Conservation (phyloP, 2,329 filamentous ascomycete genomes). For the Xylariaceae sp. region DNA sequence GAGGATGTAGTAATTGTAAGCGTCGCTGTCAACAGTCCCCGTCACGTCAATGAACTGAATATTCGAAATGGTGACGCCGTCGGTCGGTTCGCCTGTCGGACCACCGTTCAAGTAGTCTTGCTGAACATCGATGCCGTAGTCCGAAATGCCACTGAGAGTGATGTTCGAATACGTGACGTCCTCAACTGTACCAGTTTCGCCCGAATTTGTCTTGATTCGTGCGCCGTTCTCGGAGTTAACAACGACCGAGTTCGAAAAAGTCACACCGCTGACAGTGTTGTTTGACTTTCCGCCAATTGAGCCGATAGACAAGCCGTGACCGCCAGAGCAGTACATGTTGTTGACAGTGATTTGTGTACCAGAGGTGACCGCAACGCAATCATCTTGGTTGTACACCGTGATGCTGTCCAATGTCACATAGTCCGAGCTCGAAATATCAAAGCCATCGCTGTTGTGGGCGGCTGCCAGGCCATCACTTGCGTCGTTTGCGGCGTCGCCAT, state of each 20-base stretch:
- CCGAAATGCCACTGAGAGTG: neutral
- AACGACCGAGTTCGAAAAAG: neutral
- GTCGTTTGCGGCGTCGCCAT: neutral
- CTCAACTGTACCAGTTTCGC: neutral
- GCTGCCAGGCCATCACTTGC: neutral
- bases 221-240: neutral
- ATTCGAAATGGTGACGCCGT: neutral
- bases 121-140: conserved; percentile 1
- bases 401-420: neutral
- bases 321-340: neutral
- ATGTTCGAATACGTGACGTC: neutral
- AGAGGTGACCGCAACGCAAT: neutral
- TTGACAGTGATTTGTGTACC: neutral
- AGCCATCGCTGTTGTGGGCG: conserved; percentile 2
- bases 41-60: neutral
- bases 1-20: neutral
- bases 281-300: neutral
- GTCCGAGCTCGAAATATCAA: neutral
- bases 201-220: neutral
- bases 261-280: neutral
- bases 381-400: neutral
- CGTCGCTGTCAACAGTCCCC: neutral
- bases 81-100: neutral
- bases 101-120: conserved; percentile 1
- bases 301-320: neutral